Base-by-base conservation (phyloP, 257 asterid genomes). In the Coffea canephora region DNA sequence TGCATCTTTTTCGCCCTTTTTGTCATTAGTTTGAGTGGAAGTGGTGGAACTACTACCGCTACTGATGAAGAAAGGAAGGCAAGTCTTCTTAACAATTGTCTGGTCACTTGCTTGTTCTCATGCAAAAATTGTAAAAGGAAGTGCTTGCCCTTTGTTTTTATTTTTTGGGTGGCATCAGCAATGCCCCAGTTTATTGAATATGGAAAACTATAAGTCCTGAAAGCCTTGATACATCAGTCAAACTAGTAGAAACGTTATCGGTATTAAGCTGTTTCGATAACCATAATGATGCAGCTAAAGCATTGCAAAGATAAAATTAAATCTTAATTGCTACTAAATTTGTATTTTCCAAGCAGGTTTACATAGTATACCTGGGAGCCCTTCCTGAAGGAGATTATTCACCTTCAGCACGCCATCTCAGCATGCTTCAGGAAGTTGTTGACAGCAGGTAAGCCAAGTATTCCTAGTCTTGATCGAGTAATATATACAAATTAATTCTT, bases 301-400 rank as follows among this genome's bases (percentile, higher is more conserved):
- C 11, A 61, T n/a, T 61, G 43, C 4, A 64, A 25, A 25, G 2
- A 23, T 0, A 23, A 62, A n/a, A 9, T 41, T 39, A 39, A 39
- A 46, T 45, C 2, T 4, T 9, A 18, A 69, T 69, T 34, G 8
- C 45, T 12, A 34, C 11, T 69, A 16, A 16, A 8, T 64, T 25
- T 45, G 65, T 27, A 46, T 36, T 69, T 4, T 69, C 25, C 46
- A 3, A 5, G 39, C 67, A 78, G 81, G 76, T 54, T 69, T 70
- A 69, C 1, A 78, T 78, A 16, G 81, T 69, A 1, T 78, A 78
- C 81, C n/a, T 78, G 76, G 81, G 76, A 78, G 73, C 67, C 54
- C 76, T 25, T 9, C 81, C 45, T 7, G 5, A 39, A 31, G 23
- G 52, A 5, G 65, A 64, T 10, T 48, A 49, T 77, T 77, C 74